These are phyloP conservation scores for Trichosporon asahii DNA, from an alignment of 1,284 basidiomycete species.

Conservation along the genomic window DNA sequence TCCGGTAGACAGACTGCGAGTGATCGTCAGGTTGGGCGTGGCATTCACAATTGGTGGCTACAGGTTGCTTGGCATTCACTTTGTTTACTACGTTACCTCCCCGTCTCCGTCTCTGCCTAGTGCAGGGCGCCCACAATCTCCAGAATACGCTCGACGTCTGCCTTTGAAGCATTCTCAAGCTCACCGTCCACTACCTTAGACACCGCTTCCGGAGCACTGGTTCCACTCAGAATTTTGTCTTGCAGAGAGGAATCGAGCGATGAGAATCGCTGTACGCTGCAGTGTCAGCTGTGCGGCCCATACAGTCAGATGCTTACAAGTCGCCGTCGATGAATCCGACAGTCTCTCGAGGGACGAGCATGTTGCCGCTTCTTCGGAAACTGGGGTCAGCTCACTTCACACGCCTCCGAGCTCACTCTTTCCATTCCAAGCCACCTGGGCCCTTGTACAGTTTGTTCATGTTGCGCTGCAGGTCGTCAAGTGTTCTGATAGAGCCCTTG, in stretches of 20 bases:
- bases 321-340: conserved; percentile 85
- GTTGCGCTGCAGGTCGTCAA: conserved; percentile 75
- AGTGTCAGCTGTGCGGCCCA: neutral
- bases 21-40: neutral
- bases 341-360: conserved; percentile 57
- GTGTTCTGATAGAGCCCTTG: conserved; percentile 59
- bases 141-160: conserved; percentile 40
- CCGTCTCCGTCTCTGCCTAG: conserved; percentile 16
- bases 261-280: conserved; percentile 64
- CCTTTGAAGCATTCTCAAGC: conserved; percentile 25
- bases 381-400: conserved; percentile 49
- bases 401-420: conserved; percentile 56
- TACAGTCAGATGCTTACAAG: conserved; percentile 53
- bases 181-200: conserved; percentile 18
- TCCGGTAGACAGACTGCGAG: neutral
- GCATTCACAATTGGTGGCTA: neutral
- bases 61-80: neutral
- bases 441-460: conserved; percentile 60
- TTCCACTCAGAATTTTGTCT: conserved; percentile 36
- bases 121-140: conserved; percentile 42
- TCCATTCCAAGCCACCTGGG: conserved; percentile 63
- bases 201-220: conserved; percentile 38
- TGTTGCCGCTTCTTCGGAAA: conserved; percentile 62
- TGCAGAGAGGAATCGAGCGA: conserved; percentile 29
- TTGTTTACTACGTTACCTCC: neutral